Base-by-base conservation (phyloP, 495 filamentous ascomycete genomes). In the Diplogelasinospora grovesii region DNA sequence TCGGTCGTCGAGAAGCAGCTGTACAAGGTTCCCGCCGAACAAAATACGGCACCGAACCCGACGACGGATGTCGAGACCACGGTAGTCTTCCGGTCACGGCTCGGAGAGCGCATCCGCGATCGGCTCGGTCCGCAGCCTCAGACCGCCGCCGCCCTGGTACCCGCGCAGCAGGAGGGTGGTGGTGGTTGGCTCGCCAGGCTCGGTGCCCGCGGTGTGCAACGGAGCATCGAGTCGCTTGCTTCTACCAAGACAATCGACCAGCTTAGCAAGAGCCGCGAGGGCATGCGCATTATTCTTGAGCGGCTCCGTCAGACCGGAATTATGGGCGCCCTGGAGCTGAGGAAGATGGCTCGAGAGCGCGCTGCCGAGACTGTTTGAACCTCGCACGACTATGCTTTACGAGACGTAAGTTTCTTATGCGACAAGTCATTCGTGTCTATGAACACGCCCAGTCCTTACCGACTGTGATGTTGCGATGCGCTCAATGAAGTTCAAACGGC, bases 231-330 rank as follows among this genome's bases (percentile, higher is more conserved):
- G 68, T 63, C 81, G 24, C 86, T 97, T 30, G 89, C 86, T 0
- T 72, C 90, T 33, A 85, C 79, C 43, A 79, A 87, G 40, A 93
- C 92, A 37, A 74, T 81, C 33, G 83, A 88, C 43, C 85, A 88
- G 27, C 69, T 97, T 39, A 69, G 82, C 39, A 93, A 89, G 56
- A 89, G 85, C 57, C 86, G 89, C 50, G 81, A 96, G 56, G 92
- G 93, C 13, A 96, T 99, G 92, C 85, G 82, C 40, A 78, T 96
- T 29, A 90, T 99, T 11, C 70, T 99, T 18, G 86, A 93, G 61
- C 75, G 92, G 24, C 57, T 97, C 47, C 77, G 92, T 39, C 69
- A 72, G 47, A 71, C 69, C 38, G 86, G 89, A 9, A 85, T 94
- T 8, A 77, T 96, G 26, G 83, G 89, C 19, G 86, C 78, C 14